Base-by-base conservation (phyloP, 495 filamentous ascomycete genomes). In the Penicillium chermesinum region DNA sequence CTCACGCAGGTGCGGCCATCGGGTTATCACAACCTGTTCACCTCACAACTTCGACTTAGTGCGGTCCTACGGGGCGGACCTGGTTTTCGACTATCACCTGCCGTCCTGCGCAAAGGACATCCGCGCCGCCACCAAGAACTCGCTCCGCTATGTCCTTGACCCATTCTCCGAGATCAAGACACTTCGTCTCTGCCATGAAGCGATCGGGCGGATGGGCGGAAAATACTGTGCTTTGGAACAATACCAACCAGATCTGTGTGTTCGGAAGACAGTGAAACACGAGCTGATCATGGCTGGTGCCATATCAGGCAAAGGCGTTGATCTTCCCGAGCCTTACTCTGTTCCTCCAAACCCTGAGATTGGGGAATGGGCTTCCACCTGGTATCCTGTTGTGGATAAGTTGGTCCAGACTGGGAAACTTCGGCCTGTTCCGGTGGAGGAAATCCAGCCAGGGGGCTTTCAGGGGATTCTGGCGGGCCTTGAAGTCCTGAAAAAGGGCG, bases 41-140 rank as follows among this genome's bases (percentile, higher is more conserved):
- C 71, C 74, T 0, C 58, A 56, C 9, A 85, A 84, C 59, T 77
- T 79, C 44, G 66, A 72, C 2, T 59, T 83, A 4, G 73, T 77
- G n/a, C 60, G 65, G 20, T 57, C 46, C 2, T 72, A 72, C 17
- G 82, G 82, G 4, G 81, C 79, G 0, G 66, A 67, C 30, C 51
- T 61, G 8, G 72, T 74, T 0, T 83, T 79, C 49, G 78, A 86
- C 62, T 84, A 84, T 58, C 59, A 65, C 2, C 58, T 59, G 0
- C 58, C 71, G 1, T 60, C 64, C 1, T 69, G 66, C 48, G 70
- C 68, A 0, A 52, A 66, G 2, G 64, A 77, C 18, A 80, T 80
- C 42, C 50, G 62, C 2, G 18, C 44, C 5, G 53, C 65, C 8
- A 74, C 71, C 3, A 58, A 63, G 32, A 67, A 67, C 38, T 21